Conservation (phyloP, 1,284 basidiomycete species). For the Trametes hirsuta region DNA sequence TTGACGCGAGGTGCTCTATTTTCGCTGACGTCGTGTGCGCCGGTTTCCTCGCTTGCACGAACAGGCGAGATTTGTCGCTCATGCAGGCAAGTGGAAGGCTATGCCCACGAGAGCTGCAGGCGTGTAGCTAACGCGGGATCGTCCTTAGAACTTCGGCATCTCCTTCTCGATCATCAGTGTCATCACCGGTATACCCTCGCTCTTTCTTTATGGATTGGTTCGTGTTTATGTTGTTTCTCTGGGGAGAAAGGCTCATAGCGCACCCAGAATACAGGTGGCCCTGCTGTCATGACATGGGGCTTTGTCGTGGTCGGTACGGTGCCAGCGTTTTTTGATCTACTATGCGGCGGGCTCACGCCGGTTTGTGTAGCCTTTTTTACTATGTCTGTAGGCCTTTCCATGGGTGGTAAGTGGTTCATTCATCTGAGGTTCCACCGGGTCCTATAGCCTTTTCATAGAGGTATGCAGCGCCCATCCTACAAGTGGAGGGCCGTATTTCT, state of each 20-base stretch:
- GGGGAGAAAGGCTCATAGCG: background rate
- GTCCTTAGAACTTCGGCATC: slow-evolving; percentile 68
- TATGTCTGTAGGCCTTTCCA: slow-evolving; percentile 66
- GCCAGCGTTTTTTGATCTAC: no score
- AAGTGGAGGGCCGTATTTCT: slow-evolving; percentile 75
- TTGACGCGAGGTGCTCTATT: background rate
- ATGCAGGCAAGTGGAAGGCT: slow-evolving; percentile 50
- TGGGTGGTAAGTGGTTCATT: slow-evolving; percentile 54
- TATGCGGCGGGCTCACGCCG: background rate
- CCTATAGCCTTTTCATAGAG: slow-evolving; percentile 40
- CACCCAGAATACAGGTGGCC: slow-evolving; percentile 67
- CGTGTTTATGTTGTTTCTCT: slow-evolving; percentile 28
- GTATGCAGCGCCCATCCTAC: slow-evolving; percentile 77
- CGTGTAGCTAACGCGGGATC: slow-evolving; percentile 1
- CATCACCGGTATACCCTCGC: slow-evolving; percentile 68
- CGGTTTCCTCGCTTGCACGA: background rate
- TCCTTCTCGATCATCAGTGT: slow-evolving; percentile 79
- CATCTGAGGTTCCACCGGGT: background rate
- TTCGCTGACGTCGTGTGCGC: background rate
- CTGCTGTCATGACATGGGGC: slow-evolving; percentile 76
- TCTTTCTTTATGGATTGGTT: slow-evolving; percentile 70
- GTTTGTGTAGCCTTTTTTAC: slow-evolving; percentile 57
- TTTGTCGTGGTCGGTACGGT: slow-evolving; percentile 60
- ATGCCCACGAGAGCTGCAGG: background rate
- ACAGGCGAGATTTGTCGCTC: slow-evolving; percentile 57